A percentile compares a stretch with the other conserved stretches of the same genome.
Conservation (phyloP, 768 basidiomycete species). For the Tylopilus rubrobrunneus region DNA sequence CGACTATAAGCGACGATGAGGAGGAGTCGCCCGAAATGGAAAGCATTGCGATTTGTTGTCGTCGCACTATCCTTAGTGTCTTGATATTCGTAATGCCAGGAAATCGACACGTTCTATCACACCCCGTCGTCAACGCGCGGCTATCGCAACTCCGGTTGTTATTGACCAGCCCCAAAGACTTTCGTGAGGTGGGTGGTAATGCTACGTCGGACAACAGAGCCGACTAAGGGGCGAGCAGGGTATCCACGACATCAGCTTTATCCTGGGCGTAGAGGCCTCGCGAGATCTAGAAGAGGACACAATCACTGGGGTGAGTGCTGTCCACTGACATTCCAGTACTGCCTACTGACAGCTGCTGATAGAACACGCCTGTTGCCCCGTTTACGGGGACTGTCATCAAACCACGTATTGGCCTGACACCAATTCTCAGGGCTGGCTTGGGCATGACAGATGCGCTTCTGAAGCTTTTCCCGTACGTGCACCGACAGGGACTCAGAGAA, state of each 20-base stretch:
- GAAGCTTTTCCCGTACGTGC: constrained; percentile 75
- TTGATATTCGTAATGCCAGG: constrained; percentile 25
- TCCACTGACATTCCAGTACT: not conserved
- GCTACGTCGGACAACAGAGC: not conserved
- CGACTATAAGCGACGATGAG: constrained; percentile 83
- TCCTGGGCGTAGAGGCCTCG: constrained; percentile 83
- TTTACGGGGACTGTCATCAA: constrained; percentile 78
- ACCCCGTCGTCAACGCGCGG: constrained; percentile 71
- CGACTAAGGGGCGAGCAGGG: constrained; percentile 43
- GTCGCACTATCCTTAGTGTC: not conserved
- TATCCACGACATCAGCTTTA: constrained; percentile 67
- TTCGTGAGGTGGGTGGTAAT: constrained; percentile 59
- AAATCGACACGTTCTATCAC: constrained; percentile 53
- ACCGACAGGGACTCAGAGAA: not conserved
- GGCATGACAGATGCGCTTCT: constrained; percentile 91
- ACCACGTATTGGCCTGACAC: constrained; percentile 78
- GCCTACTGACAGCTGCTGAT: not conserved
- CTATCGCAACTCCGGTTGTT: constrained; percentile 65
- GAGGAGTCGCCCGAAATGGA: not conserved
- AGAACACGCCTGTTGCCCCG: constrained; percentile 76
- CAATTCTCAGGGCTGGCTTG: constrained; percentile 89
- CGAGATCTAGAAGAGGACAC: constrained; percentile 58
- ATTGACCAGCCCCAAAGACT: constrained; percentile 64
- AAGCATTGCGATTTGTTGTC: not conserved
- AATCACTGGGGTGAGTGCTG: constrained; percentile 57